These are phyloP conservation scores for Cyclocybe cylindracea DNA, from an alignment of 768 basidiomycete species.

Conservation along the genomic window DNA sequence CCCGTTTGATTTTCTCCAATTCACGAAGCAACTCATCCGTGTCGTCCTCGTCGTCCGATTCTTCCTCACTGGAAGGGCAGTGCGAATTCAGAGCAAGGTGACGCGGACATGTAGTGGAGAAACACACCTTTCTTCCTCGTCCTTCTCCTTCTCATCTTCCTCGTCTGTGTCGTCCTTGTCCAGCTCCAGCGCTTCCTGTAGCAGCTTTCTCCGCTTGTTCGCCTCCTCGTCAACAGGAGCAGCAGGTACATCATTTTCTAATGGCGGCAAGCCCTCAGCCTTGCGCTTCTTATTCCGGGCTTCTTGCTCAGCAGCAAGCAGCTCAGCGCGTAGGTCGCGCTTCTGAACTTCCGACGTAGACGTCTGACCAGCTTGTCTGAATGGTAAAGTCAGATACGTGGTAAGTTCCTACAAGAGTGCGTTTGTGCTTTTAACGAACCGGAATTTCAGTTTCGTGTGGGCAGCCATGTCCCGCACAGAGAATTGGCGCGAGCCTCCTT, in stretches of 20 bases:
- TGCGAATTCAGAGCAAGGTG: background rate
- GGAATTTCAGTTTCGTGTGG: slow-evolving; percentile 98
- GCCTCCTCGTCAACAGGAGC: slow-evolving; percentile 50
- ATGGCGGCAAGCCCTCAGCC: slow-evolving; percentile 70
- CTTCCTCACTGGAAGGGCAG: slow-evolving; percentile 43
- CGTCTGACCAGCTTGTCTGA: slow-evolving; percentile 88
- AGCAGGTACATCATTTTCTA: slow-evolving; percentile 41
- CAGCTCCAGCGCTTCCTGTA: slow-evolving; percentile 84
- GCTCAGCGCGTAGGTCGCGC: slow-evolving; percentile 80
- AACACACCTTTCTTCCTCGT: slow-evolving; percentile 52
- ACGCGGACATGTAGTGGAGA: background rate
- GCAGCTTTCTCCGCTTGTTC: slow-evolving; percentile 82
- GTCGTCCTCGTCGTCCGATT: slow-evolving; percentile 77
- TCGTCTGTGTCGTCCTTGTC: slow-evolving; percentile 91
- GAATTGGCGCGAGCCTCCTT: slow-evolving; percentile 89
- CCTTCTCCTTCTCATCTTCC: slow-evolving; percentile 50
- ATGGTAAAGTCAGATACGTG: background rate
- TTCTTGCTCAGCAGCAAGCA: slow-evolving; percentile 84
- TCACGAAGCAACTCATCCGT: slow-evolving; percentile 93
- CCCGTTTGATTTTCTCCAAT: slow-evolving; percentile 97
- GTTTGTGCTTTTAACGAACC: slow-evolving; percentile 41
- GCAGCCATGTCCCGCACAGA: slow-evolving; percentile 93
- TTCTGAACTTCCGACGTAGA: slow-evolving; percentile 74
- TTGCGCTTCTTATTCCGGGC: slow-evolving; percentile 90
- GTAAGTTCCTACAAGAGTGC: background rate